phyloP scores from a whole-genome alignment of 495 filamentous ascomycete genomes.

The Staphylotrichum tortipilum region DNA sequence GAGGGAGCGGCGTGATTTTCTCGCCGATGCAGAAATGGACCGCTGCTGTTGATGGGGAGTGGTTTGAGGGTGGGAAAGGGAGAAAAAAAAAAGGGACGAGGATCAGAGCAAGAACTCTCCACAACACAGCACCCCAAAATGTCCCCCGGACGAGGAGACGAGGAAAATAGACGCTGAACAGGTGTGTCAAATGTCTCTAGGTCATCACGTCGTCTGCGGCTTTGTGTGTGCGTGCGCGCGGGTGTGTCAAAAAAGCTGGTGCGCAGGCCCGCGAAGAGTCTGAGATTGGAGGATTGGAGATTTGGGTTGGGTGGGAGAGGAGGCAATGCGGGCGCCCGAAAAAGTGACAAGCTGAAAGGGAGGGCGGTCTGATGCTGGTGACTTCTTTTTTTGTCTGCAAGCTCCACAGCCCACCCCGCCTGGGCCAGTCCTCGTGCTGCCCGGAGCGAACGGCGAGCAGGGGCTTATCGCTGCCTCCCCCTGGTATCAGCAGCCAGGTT shows the following conservation, averaged over 20 bases:
- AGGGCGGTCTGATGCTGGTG: slow-evolving; percentile 13
- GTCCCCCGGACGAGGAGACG: slow-evolving; percentile 5
- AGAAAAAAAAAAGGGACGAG: slow-evolving; percentile 5
- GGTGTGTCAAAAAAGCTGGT: too few relatives aligned
- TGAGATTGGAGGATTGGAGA: slow-evolving; percentile 4
- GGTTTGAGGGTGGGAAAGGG: too few relatives aligned
- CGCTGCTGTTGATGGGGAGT: slow-evolving; percentile 4
- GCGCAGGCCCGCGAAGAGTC: slow-evolving; percentile 7
- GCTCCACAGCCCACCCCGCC: not conserved
- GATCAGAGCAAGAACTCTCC: slow-evolving; percentile 9
- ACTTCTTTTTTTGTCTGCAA: slow-evolving; percentile 22
- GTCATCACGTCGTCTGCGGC: slow-evolving; percentile 20
- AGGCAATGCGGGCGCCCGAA: slow-evolving; percentile 18
- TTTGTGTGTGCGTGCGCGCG: slow-evolving; percentile 15
- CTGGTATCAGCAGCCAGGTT: not conserved
- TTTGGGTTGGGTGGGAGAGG: slow-evolving; percentile 8
- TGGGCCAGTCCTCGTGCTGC: not conserved
- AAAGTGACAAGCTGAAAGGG: slow-evolving; percentile 5
- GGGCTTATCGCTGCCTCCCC: not conserved
- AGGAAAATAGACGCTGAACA: slow-evolving; percentile 8
- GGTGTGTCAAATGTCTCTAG: slow-evolving; percentile 7
- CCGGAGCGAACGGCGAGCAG: not conserved
- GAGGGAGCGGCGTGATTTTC: slow-evolving; percentile 30
- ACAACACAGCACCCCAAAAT: slow-evolving; percentile 1
- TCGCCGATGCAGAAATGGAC: slow-evolving; percentile 21